phyloP scores from a whole-genome alignment of 1,284 basidiomycete genomes.

The Heterobasidion occidentale region DNA sequence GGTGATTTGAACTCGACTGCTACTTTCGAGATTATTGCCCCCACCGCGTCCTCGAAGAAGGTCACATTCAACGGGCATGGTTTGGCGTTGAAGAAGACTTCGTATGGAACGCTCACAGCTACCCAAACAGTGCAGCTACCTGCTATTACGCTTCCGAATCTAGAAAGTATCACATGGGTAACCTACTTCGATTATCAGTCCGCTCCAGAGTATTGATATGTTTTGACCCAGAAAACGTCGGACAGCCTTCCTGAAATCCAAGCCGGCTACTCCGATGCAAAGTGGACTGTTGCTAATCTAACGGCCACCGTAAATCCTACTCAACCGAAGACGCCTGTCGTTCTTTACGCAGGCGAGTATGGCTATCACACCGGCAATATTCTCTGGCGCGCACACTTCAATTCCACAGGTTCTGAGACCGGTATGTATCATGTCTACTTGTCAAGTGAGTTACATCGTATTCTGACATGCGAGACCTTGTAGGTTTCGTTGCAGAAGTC shows the following conservation, averaged over 20 bases:
- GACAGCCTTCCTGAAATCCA: background rate
- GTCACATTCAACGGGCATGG: background rate
- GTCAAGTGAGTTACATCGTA: background rate
- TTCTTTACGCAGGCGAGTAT: background rate
- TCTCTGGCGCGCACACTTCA: background rate
- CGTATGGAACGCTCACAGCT: background rate
- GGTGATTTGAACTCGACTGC: background rate
- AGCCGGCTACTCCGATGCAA: background rate
- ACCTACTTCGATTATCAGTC: background rate
- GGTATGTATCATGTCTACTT: background rate
- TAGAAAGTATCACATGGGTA: background rate
- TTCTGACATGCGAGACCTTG: background rate
- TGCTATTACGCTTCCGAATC: background rate
- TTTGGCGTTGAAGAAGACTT: background rate
- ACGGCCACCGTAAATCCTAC: background rate
- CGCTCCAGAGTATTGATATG: background rate
- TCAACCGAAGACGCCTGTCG: background rate
- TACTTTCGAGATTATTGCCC: background rate
- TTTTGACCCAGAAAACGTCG: background rate
- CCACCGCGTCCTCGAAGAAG: background rate
- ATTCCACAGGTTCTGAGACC: background rate
- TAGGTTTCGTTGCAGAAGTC: background rate
- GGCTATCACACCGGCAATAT: background rate
- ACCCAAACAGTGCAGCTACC: background rate
- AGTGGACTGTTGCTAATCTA: background rate